Percentiles rank a stretch among this genome's conserved stretches.
Conservation (phyloP, 768 basidiomycete genomes). For the Pulveroboletus sp. region DNA sequence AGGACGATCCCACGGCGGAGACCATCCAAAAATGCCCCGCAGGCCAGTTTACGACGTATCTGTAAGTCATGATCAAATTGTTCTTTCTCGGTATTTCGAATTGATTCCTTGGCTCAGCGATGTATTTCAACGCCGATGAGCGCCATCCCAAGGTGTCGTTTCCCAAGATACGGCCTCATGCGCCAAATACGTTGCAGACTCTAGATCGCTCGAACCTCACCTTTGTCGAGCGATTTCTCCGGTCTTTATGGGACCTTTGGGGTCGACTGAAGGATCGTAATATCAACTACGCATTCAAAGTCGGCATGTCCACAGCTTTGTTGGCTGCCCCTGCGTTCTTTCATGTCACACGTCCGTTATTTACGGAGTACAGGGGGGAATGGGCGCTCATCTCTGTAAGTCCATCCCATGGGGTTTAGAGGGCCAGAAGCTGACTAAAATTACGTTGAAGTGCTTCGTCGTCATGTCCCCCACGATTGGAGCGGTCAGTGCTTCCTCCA, state of each 20-base stretch:
- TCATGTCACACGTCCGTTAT: slow-evolving; percentile 67
- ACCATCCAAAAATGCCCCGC: slow-evolving; percentile 10
- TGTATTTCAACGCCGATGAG: slow-evolving; percentile 47
- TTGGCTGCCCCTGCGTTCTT: slow-evolving; percentile 88
- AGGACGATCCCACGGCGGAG: slow-evolving; percentile 12
- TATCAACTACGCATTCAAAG: slow-evolving; percentile 84
- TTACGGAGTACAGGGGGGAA: slow-evolving; percentile 82
- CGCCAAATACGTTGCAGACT: slow-evolving; percentile 81
- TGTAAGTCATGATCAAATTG: slow-evolving; percentile 33
- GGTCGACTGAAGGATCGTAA: slow-evolving; percentile 63
- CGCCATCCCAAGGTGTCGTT: slow-evolving; percentile 59
- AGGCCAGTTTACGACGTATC: slow-evolving; percentile 32
- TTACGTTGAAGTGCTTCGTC: slow-evolving; percentile 61
- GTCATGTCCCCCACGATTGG: slow-evolving; percentile 90
- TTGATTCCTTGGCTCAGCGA: slow-evolving; percentile 32
- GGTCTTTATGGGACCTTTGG: slow-evolving; percentile 69
- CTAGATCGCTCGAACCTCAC: slow-evolving; percentile 60
- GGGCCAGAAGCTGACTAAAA: slow-evolving; percentile 4
- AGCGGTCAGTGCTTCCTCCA: slow-evolving; percentile 46
- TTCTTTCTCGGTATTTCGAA: slow-evolving; percentile 1
- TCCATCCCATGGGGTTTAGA: slow-evolving; percentile 15
- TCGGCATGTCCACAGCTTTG: slow-evolving; percentile 75
- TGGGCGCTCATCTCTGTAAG: slow-evolving; percentile 93
- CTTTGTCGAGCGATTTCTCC: slow-evolving; percentile 57
- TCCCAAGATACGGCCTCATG: slow-evolving; percentile 77